These are phyloP conservation scores for Huntiella bhutanensis DNA, from an alignment of 2,329 filamentous ascomycete genomes.

Conservation along the genomic window DNA sequence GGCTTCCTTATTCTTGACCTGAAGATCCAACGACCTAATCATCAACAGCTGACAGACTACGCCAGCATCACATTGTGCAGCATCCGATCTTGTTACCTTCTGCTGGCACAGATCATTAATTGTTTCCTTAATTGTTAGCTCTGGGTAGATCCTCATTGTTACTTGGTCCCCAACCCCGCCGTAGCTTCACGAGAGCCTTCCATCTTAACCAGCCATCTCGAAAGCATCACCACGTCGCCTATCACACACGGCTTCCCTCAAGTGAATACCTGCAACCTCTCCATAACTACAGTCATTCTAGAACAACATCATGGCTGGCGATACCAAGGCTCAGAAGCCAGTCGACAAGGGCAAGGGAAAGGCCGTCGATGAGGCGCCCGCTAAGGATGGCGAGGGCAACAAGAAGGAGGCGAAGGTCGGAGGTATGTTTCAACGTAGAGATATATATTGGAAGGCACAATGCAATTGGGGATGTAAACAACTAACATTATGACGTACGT, in stretches of 20 bases:
- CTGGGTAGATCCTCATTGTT: no score
- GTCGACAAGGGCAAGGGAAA: constrained; percentile 96
- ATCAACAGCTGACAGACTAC: no score
- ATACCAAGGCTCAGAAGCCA: constrained; percentile 67
- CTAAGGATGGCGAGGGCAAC: constrained; percentile 40
- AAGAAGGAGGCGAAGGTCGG: constrained; percentile 44
- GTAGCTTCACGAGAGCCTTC: neutral
- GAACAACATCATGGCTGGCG: constrained; percentile 58
- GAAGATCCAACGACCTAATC: no score
- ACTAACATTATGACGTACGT: neutral
- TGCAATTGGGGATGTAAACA: neutral
- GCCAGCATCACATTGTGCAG: no score
- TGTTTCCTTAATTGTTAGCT: no score
- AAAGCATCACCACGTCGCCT: neutral
- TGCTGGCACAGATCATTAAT: no score
- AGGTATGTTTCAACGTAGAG: constrained; percentile 22
- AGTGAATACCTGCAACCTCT: no score
- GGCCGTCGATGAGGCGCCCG: constrained; percentile 46
- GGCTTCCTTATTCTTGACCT: neutral
- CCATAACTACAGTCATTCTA: no score
- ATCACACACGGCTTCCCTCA: neutral
- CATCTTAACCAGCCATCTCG: neutral
- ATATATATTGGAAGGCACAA: no score
- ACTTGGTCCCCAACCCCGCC: no score
- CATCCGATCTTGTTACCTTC: no score